phyloP scores from a whole-genome alignment of 1,284 basidiomycete genomes.

The Melampsora larici-populina region DNA sequence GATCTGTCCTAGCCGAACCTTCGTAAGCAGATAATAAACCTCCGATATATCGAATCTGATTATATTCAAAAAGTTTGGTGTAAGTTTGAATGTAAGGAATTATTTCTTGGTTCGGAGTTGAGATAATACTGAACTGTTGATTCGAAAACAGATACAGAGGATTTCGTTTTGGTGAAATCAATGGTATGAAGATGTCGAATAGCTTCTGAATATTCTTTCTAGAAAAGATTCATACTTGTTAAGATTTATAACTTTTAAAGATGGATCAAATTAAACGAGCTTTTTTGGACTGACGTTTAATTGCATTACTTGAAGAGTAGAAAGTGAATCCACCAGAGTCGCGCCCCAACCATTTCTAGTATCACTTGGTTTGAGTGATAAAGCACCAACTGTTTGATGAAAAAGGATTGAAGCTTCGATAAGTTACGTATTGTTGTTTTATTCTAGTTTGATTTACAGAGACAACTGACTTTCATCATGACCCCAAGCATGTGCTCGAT shows the following conservation, averaged over 20 bases:
- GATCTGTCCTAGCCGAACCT: conserved; percentile 47
- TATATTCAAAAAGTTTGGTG: background rate
- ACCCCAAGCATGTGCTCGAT: background rate
- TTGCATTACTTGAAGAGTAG: conserved; percentile 50
- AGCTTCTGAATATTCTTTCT: conserved; percentile 4
- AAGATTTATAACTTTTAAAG: background rate
- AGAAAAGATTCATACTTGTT: background rate
- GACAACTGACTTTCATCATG: conserved; percentile 9
- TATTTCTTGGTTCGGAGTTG: background rate
- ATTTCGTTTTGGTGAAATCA: background rate
- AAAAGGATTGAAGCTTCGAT: background rate
- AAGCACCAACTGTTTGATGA: background rate
- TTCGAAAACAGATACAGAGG: background rate
- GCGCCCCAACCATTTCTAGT: conserved; percentile 48
- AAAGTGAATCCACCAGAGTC: conserved; percentile 49
- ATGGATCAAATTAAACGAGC: background rate
- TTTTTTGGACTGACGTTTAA: conserved; percentile 46
- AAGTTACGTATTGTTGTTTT: background rate
- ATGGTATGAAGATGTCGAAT: background rate
- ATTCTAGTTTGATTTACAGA: background rate
- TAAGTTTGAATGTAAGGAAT: background rate
- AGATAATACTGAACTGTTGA: background rate
- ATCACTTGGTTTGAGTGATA: background rate
- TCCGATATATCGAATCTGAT: conserved; percentile 49
- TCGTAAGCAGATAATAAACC: conserved; percentile 50